A percentile compares a stretch with the other conserved stretches of the same genome.
Evolutionary conservation across 768 basidiomycete genomes (phyloP).

Genomic region (Lactarius akahatsu): DNA sequence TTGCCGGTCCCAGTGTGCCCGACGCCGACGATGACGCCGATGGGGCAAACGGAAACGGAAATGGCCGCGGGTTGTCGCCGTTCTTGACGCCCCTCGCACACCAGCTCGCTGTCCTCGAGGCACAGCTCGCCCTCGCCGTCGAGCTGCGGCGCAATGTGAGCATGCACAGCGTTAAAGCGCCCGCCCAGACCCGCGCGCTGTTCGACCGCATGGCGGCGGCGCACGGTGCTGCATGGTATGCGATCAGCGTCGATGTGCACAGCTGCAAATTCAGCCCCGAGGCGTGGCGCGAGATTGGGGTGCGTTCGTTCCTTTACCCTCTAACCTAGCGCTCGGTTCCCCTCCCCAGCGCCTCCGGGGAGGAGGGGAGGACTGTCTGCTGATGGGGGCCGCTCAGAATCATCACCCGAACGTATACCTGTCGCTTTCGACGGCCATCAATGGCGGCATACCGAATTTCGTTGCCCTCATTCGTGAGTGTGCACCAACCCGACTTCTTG

Average conservation of each 20-base stretch:
- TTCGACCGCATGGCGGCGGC: conserved; percentile 57
- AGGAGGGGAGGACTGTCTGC: conserved; percentile 16
- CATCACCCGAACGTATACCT: conserved; percentile 76
- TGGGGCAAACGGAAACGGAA: conserved; percentile 15
- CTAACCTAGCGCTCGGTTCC: background rate
- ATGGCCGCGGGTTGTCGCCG: conserved; percentile 60
- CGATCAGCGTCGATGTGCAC: conserved; percentile 85
- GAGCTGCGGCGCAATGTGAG: conserved; percentile 77
- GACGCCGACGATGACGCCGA: conserved; percentile 6
- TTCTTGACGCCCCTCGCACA: conserved; percentile 80
- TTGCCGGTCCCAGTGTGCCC: conserved; percentile 35
- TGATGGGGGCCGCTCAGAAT: conserved; percentile 44
- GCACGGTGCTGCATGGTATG: conserved; percentile 56
- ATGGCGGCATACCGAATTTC: conserved; percentile 65
- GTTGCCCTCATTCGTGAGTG: conserved; percentile 63
- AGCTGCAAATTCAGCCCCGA: conserved; percentile 83
- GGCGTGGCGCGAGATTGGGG: conserved; percentile 74
- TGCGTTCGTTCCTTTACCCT: conserved; percentile 36
- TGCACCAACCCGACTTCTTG: conserved; percentile 66
- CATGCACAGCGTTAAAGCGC: conserved; percentile 83
- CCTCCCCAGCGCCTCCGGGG: conserved; percentile 2
- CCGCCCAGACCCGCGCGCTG: conserved; percentile 64
- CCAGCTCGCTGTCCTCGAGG: conserved; percentile 76
- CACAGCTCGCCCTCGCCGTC: conserved; percentile 83
- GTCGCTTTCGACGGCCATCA: conserved; percentile 86